Conservation (phyloP, 1,284 basidiomycete species). For the Vanrija sp. region DNA sequence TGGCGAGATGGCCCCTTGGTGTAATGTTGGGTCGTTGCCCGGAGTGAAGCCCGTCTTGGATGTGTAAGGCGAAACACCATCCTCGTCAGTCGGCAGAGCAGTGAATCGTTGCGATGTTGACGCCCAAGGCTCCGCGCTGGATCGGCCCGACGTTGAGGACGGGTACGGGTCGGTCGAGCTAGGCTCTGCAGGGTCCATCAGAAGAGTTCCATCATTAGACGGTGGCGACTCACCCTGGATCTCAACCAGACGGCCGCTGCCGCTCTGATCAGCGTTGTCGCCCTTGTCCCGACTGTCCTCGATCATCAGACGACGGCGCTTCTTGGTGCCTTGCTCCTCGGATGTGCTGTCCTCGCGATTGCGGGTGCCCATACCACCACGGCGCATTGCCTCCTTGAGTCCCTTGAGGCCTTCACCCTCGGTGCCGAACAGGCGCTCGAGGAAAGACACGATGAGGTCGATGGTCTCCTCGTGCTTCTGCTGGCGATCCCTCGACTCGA, state of each 20-base stretch:
- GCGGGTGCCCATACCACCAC: constrained; percentile 24
- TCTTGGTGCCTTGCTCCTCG: constrained; percentile 27
- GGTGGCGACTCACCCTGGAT: constrained; percentile 29
- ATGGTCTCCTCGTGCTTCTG: constrained; percentile 96
- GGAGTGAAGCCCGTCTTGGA: constrained; percentile 12
- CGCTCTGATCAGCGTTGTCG: constrained; percentile 1
- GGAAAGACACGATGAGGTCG: constrained; percentile 88
- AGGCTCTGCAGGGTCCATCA: constrained; percentile 5
- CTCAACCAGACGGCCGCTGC: constrained; percentile 25
- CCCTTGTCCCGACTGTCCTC: constrained; percentile 26
- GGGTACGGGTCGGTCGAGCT: constrained; percentile 3
- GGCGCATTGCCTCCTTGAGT: constrained; percentile 41
- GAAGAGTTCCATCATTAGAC: no score
- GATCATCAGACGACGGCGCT: constrained; percentile 44
- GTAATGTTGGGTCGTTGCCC: constrained; percentile 25
- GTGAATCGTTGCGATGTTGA: constrained; percentile 34
- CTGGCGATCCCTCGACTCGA: constrained; percentile 71
- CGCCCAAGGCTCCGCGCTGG: constrained; percentile 15
- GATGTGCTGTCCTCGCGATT: constrained; percentile 25
- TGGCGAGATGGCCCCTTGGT: constrained; percentile 24
- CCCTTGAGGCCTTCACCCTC: constrained; percentile 46
- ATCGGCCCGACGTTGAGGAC: constrained; percentile 3
- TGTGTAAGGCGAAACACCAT: constrained; percentile 18
- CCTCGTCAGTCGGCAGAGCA: constrained; percentile 36
- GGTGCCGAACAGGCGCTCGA: constrained; percentile 84